Evolutionary conservation across 2,329 filamentous ascomycete genomes (phyloP), one percentile per base, ranked within the genome.

Genomic region (Fusarium sp.): DNA sequence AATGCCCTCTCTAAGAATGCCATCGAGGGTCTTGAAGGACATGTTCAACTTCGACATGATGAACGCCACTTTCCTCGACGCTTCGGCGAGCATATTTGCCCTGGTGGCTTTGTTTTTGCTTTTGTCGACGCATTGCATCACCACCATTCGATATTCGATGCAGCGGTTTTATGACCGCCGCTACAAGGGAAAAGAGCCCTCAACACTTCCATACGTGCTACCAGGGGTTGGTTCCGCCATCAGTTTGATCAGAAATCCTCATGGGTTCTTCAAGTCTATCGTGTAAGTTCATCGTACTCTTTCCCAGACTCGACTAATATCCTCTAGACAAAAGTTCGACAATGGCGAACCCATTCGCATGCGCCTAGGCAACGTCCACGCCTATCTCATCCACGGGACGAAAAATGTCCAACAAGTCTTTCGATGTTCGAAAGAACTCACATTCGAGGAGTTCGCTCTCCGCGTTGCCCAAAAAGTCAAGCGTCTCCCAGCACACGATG

Each of bases 391-490:
- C 19, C 63, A 69, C 24, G 67, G 67, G 12, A 67, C 58, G 8
- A 54, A 56, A 30, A 70, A 61, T 12, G 67, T 70, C 1, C 67
- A 70, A 48, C 67, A 70, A 26, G 56, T 70, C 21, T 70, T 70
- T 43, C 60, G 67, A 40, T 70, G 59, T 23, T 70, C 67, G 1
- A 67, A 62, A n/a, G 67, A 70, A 21, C 67, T 70, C 19, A 70
- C 67, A 0, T 69, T 70, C 14, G 67, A 70, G n/a, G 67, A 70
- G 30, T 70, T 70, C 36, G 67, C 67, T n/a, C 63, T 71, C 7
- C 24, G 63, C 1, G 69, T 71, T 6, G 69, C 68, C 17, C 68
- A 69, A n/a, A 71, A 71, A 15, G 69, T 71, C 15, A 71, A 71
- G 11, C 66, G 69, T 4, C 57, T 71, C 5, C 69, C 69, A 1